phyloP scores from a whole-genome alignment of 2,329 filamentous ascomycete species.

The Atkinsonella texensis region DNA sequence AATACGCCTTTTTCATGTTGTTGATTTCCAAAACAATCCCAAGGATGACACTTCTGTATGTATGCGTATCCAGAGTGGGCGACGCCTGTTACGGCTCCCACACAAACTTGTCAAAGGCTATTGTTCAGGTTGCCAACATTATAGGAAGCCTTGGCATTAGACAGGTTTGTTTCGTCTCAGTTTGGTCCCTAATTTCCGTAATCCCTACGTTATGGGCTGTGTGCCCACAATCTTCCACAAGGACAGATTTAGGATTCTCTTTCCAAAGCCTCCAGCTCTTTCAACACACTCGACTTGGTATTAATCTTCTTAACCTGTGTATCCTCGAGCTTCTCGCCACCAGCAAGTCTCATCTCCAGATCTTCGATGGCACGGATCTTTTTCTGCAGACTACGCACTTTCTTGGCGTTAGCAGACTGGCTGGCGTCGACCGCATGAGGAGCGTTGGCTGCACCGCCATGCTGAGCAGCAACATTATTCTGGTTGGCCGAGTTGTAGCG shows the following conservation, averaged over 20 bases:
- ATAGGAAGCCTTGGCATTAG: too few relatives aligned
- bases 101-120: too few relatives aligned
- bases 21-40: background rate
- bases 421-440: conserved; percentile 25
- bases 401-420: conserved; percentile 76
- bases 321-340: conserved; percentile 93
- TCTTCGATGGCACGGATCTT: conserved; percentile 98
- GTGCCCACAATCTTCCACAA: too few relatives aligned
- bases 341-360: conserved; percentile 88
- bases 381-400: conserved; percentile 84
- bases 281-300: conserved; percentile 73
- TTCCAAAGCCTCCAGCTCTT: conserved; percentile 59
- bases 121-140: background rate
- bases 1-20: background rate
- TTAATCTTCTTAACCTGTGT: conserved; percentile 98
- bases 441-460: conserved; percentile 34
- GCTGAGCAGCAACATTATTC: conserved; percentile 10
- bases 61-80: background rate
- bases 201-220: too few relatives aligned
- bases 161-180: too few relatives aligned
- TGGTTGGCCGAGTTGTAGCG: conserved; percentile 17
- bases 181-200: too few relatives aligned
- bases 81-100: background rate
- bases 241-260: conserved; percentile 11
- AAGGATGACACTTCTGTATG: background rate